A percentile compares a stretch with the other conserved stretches of the same genome.
phyloP scores from a whole-genome alignment of 345 rosid genomes.

The Boechera stricta region DNA sequence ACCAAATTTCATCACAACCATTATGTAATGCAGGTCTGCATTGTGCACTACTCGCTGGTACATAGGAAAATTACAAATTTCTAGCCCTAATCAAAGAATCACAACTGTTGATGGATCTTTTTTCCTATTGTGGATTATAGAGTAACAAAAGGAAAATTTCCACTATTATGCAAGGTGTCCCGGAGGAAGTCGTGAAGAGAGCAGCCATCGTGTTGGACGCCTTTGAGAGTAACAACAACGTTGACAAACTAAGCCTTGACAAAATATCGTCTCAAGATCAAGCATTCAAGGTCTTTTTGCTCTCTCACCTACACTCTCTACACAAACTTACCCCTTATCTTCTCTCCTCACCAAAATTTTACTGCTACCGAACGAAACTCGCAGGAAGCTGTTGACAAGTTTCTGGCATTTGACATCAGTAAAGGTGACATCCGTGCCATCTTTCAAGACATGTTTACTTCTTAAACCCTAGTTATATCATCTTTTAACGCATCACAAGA shows the following conservation, averaged over 20 bases:
- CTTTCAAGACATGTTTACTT: slow-evolving; percentile 61
- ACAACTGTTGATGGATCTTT: slow-evolving; percentile 13
- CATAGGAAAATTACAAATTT: neutral
- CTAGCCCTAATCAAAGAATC: neutral
- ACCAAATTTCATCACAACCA: slow-evolving; percentile 24
- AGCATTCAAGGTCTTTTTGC: slow-evolving; percentile 60
- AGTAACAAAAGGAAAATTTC: neutral
- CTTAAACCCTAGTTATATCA: slow-evolving; percentile 21
- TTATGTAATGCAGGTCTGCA: slow-evolving; percentile 70
- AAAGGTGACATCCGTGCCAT: slow-evolving; percentile 64
- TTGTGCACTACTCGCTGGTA: slow-evolving; percentile 91
- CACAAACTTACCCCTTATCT: neutral
- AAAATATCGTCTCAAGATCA: slow-evolving; percentile 68
- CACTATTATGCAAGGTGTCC: slow-evolving; percentile 59
- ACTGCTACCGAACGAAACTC: slow-evolving; percentile 25
- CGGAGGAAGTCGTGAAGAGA: slow-evolving; percentile 80
- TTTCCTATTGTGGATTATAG: slow-evolving; percentile 3
- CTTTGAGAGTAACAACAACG: slow-evolving; percentile 52
- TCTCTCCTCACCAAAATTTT: slow-evolving; percentile 17
- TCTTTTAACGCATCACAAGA: too few relatives aligned
- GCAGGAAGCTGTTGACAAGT: slow-evolving; percentile 77
- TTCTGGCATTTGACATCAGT: slow-evolving; percentile 62
- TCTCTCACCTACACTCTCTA: neutral
- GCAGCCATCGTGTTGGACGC: slow-evolving; percentile 68
- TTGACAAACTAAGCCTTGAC: slow-evolving; percentile 61